Evolutionary conservation across 345 rosid species (phyloP).

Genomic region (Pelargonium nanum): DNA sequence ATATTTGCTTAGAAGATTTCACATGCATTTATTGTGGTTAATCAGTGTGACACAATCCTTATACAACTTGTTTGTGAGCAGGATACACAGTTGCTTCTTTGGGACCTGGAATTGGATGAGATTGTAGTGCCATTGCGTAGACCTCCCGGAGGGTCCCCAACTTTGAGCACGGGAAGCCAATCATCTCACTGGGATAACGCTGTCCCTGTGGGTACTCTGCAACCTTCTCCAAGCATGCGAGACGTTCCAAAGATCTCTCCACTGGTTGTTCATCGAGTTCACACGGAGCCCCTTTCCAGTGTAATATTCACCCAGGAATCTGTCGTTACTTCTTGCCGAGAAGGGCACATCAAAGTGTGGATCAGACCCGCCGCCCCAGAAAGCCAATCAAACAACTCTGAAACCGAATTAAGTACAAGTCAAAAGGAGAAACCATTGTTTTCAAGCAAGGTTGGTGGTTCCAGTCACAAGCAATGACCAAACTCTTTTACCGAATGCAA

Average conservation of each 20-base stretch:
- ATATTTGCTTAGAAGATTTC: too few relatives aligned
- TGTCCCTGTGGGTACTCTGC: slow-evolving; percentile 67
- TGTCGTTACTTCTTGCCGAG: slow-evolving; percentile 76
- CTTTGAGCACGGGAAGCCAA: slow-evolving; percentile 93
- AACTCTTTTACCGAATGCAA: too few relatives aligned
- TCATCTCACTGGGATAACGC: slow-evolving; percentile 95
- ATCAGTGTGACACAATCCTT: too few relatives aligned
- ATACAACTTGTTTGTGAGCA: slow-evolving; percentile 22
- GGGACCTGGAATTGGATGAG: slow-evolving; percentile 99
- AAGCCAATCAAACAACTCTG: slow-evolving; percentile 46
- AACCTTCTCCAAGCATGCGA: slow-evolving; percentile 85
- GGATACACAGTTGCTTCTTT: slow-evolving; percentile 91
- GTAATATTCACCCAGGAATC: slow-evolving; percentile 83
- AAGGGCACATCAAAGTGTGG: slow-evolving; percentile 95
- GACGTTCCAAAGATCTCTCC: slow-evolving; percentile 95
- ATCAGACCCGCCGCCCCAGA: slow-evolving; percentile 66
- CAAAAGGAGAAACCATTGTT: slow-evolving; percentile 57
- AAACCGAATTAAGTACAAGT: slow-evolving; percentile 46
- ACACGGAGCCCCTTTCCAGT: slow-evolving; percentile 90
- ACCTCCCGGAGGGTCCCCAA: slow-evolving; percentile 92
- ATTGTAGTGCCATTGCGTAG: slow-evolving; percentile 92
- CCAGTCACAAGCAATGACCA: slow-evolving; percentile 56
- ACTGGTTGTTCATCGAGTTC: slow-evolving; percentile 75
- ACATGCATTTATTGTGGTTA: too few relatives aligned
- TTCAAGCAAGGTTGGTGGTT: slow-evolving; percentile 46